Base-by-base conservation (phyloP, 345 rosid genomes). In the Syzygium aqueum region DNA sequence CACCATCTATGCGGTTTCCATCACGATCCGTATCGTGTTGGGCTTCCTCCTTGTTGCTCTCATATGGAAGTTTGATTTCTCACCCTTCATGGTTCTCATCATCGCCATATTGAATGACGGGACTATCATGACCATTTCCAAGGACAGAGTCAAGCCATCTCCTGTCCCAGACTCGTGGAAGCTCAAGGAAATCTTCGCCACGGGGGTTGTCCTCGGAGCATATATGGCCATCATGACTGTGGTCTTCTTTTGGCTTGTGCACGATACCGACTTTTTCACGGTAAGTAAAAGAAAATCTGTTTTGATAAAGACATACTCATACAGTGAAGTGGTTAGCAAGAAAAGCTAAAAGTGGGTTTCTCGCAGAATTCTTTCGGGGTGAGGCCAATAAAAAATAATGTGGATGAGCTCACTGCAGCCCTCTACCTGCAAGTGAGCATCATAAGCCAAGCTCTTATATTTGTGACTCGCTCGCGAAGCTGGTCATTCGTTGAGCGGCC, bases 391-490 rank as follows among this genome's bases (percentile, higher is more conserved):
- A 87, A 86, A 49, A 90, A 85, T 3, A 90, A 88, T 5, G 86
- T 40, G 3, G 91, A 94, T 46, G 91, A 94, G 91, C 94, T 96
- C 67, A 92, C 94, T 51, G 94, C 98, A 67, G 98, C 96, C 87
- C 88, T 96, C 15, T 96, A 96, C 91, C 96, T 96, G 86, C 98
- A 96, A 92, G 98, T 96, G 77, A 96, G 98, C 92, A 95, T 94
- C 82, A 93, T 96, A 87, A 96, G 98, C 87, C 98, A 95, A 88
- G 98, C 98, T 46, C 97, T 96, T 80, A 96, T 96, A 89, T 96
- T 95, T 73, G 98, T 96, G 50, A 96, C 98, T 16, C 90, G 98
- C 86, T 94, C 97, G 37, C 91, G 98, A 84, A 91, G 97, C 89
- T 95, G 97, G 97, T 96, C 98, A 82, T 95, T 90, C 40, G 33